phyloP scores from a whole-genome alignment of 768 basidiomycete genomes.

The Leccinum subtestaceum region DNA sequence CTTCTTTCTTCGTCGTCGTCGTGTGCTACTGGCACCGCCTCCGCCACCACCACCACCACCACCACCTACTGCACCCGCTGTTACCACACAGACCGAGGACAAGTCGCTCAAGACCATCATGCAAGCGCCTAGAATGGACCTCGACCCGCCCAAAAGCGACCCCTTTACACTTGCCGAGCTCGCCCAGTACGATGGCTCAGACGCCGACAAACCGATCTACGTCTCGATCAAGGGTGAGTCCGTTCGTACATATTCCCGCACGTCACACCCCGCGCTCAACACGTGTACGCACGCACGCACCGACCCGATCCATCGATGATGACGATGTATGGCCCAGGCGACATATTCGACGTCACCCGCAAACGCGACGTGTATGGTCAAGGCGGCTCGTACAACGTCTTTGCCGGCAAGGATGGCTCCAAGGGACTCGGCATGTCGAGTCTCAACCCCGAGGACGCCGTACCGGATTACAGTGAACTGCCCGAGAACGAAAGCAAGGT shows the following conservation, averaged over 20 bases:
- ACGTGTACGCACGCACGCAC: not conserved
- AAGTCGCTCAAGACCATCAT: slow-evolving; percentile 58
- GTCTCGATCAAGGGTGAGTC: slow-evolving; percentile 86
- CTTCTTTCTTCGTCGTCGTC: slow-evolving; percentile 24
- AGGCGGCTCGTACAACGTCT: slow-evolving; percentile 75
- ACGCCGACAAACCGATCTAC: slow-evolving; percentile 69
- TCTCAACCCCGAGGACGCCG: slow-evolving; percentile 79
- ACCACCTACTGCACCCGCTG: not conserved
- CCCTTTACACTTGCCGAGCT: slow-evolving; percentile 72
- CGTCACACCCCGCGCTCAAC: not conserved
- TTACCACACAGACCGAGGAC: slow-evolving; percentile 21
- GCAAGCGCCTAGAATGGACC: slow-evolving; percentile 60
- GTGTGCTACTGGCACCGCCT: slow-evolving; percentile 4
- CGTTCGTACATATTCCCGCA: slow-evolving; percentile 32
- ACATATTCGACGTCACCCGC: slow-evolving; percentile 83
- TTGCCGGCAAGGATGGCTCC: slow-evolving; percentile 94
- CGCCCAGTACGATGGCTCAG: slow-evolving; percentile 66
- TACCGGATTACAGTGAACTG: slow-evolving; percentile 80
- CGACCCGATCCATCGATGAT: not conserved
- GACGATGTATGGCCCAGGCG: slow-evolving; percentile 39
- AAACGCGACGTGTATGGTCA: slow-evolving; percentile 89
- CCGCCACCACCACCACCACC: not conserved
- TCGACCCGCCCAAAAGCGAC: slow-evolving; percentile 72
- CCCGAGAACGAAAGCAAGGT: slow-evolving; percentile 71
- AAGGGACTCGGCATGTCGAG: slow-evolving; percentile 88